These are phyloP conservation scores for Aphanocladium album DNA, from an alignment of 2,329 filamentous ascomycete species.

Conservation along the genomic window DNA sequence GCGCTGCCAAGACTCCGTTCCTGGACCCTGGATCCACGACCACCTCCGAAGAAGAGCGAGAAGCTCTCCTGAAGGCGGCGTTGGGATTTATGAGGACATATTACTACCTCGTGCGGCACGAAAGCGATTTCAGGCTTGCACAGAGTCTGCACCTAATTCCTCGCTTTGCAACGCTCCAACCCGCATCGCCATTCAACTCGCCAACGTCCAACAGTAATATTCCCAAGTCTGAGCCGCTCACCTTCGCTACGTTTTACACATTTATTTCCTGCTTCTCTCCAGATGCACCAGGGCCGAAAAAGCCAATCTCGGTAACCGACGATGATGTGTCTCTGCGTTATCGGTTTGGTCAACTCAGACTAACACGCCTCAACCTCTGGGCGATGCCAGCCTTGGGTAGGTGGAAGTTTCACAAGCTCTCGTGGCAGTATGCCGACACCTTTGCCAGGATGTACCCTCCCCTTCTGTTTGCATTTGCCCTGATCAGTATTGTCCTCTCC, in stretches of 20 bases:
- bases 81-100: constrained; percentile 34
- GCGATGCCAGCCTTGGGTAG: constrained; percentile 9
- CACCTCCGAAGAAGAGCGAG: neutral
- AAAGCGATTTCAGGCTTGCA: constrained; percentile 30
- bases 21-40: neutral
- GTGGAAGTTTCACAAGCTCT: constrained; percentile 20
- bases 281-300: too few species aligned
- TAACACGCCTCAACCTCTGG: constrained; percentile 30
- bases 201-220: constrained; percentile 21
- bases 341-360: constrained; percentile 33
- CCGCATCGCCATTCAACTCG: too few species aligned
- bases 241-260: too few species aligned
- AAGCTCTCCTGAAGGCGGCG: constrained; percentile 18
- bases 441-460: constrained; percentile 21
- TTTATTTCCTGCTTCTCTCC: too few species aligned
- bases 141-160: constrained; percentile 25
- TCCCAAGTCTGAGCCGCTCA: too few species aligned
- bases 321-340: constrained; percentile 26
- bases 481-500: too few species aligned
- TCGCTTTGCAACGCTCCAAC: constrained; percentile 20
- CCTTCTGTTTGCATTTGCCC: constrained; percentile 20
- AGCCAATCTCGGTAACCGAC: constrained; percentile 16
- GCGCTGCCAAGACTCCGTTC: constrained; percentile 17
- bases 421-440: constrained; percentile 21
- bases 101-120: constrained; percentile 27